phyloP scores from a whole-genome alignment of 2,329 filamentous ascomycete species.

The Phialemonium atrogriseum region DNA sequence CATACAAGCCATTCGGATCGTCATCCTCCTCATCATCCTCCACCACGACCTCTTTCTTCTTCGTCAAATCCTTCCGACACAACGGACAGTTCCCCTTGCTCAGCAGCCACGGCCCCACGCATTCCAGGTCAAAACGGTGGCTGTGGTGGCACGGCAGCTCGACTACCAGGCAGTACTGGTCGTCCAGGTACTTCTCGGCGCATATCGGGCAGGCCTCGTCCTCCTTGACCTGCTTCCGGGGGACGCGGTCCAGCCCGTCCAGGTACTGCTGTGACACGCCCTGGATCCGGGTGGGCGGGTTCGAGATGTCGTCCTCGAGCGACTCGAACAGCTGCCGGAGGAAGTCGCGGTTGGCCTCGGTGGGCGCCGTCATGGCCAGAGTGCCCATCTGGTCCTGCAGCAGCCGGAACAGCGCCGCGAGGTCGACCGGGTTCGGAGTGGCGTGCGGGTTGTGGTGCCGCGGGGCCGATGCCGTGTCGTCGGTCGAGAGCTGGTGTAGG shows the following conservation, averaged over 20 bases:
- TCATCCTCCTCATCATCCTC: constrained; percentile 36
- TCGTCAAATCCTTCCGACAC: constrained; percentile 51
- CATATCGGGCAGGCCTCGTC: constrained; percentile 56
- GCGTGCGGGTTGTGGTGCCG: constrained; percentile 45
- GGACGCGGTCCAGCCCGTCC: constrained; percentile 50
- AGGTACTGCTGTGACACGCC: constrained; percentile 53
- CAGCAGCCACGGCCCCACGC: constrained; percentile 56
- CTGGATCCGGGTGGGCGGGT: constrained; percentile 40
- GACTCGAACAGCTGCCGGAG: constrained; percentile 38
- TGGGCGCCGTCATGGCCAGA: constrained; percentile 40
- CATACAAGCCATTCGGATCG: constrained; percentile 42
- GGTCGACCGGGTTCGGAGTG: constrained; percentile 51
- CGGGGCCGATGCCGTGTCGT: constrained; percentile 22
- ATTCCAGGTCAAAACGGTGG: constrained; percentile 59
- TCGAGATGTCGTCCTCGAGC: constrained; percentile 41
- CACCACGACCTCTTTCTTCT: constrained; percentile 40
- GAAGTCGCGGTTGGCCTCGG: constrained; percentile 37
- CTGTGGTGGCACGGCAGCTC: constrained; percentile 52
- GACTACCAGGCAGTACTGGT: constrained; percentile 54
- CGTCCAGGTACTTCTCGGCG: constrained; percentile 52
- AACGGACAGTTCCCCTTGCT: constrained; percentile 58
- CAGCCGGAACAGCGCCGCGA: constrained; percentile 48
- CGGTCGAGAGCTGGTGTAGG: constrained; percentile 42
- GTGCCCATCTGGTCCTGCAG: constrained; percentile 50
- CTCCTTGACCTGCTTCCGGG: constrained; percentile 35